A percentile compares a stretch with the other conserved stretches of the same genome.
phyloP scores from a whole-genome alignment of 108 stramenopile genomes.

The Skeletonema menzelii region DNA sequence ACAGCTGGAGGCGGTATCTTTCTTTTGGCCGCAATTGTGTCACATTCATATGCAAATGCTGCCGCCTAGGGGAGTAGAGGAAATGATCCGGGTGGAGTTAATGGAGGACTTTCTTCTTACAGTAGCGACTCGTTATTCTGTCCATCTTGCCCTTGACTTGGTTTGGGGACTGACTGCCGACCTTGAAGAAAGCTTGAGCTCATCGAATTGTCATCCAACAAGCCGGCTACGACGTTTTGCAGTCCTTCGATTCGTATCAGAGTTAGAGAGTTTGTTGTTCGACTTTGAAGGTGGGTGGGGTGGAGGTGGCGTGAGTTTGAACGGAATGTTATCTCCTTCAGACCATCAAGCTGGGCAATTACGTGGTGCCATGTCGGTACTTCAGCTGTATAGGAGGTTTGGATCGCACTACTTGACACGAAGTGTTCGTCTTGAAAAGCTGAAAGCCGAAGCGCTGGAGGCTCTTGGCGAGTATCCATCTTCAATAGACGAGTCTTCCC shows the following conservation, averaged over 20 bases:
- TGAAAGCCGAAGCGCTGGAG: slow-evolving; percentile 33
- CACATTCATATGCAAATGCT: slow-evolving; percentile 89
- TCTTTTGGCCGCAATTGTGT: slow-evolving; percentile 85
- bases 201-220: slow-evolving; percentile 30
- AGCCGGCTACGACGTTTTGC: slow-evolving; percentile 72
- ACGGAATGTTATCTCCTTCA: slow-evolving; percentile 67
- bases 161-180: slow-evolving; percentile 87
- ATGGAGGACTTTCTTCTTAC: slow-evolving; percentile 89
- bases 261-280: slow-evolving; percentile 82
- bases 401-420: slow-evolving; percentile 57
- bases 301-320: slow-evolving; percentile 76
- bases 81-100: slow-evolving; percentile 71
- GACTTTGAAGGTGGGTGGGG: slow-evolving; percentile 86
- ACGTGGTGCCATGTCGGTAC: slow-evolving; percentile 53
- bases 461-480: slow-evolving; percentile 32
- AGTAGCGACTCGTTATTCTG: slow-evolving; percentile 61
- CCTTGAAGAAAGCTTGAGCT: slow-evolving; percentile 69
- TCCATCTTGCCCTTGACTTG: slow-evolving; percentile 81
- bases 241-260: slow-evolving; percentile 79
- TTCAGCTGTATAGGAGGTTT: slow-evolving; percentile 64
- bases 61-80: slow-evolving; percentile 61
- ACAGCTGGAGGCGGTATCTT: slow-evolving; percentile 73
- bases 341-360: slow-evolving; percentile 70
- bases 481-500: slow-evolving; percentile 37
- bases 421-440: slow-evolving; percentile 68